These are phyloP conservation scores for Monosiga brevicollis DNA, from an alignment of 78 protist species.

Conservation along the genomic window DNA sequence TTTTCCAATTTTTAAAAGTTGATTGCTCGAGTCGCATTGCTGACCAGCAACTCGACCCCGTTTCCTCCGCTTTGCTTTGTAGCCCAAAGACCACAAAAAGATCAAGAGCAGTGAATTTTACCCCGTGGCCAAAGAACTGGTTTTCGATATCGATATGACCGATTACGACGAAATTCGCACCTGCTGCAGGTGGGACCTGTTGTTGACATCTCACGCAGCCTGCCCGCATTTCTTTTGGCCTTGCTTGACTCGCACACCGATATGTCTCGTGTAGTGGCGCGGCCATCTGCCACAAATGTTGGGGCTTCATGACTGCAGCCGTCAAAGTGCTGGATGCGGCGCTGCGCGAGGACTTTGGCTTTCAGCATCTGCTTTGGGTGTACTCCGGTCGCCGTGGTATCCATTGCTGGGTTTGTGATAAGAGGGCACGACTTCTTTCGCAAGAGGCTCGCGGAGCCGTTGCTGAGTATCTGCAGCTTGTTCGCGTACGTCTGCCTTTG, in stretches of 20 bases:
- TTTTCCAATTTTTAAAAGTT: not conserved
- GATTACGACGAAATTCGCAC: conserved; percentile 93
- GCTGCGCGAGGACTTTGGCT: conserved; percentile 74
- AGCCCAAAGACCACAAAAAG: conserved; percentile 24
- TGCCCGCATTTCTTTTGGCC: not conserved
- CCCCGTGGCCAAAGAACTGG: conserved; percentile 67
- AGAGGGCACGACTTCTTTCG: conserved; percentile 56
- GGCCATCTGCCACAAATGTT: conserved; percentile 75
- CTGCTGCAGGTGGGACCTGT: conserved; percentile 23
- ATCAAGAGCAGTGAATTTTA: conserved; percentile 10
- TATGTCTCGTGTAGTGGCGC: conserved; percentile 22
- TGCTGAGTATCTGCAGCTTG: conserved; percentile 43
- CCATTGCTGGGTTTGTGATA: conserved; percentile 97
- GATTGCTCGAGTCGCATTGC: too few relatives aligned
- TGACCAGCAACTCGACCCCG: too few relatives aligned
- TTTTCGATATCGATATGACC: conserved; percentile 95
- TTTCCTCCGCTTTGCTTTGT: not conserved
- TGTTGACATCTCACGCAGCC: not conserved
- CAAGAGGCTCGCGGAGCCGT: conserved; percentile 64
- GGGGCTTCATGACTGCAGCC: conserved; percentile 81
- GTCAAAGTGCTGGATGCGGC: conserved; percentile 37
- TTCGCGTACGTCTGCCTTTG: not conserved
- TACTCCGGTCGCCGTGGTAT: conserved; percentile 97
- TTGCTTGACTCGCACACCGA: not conserved
- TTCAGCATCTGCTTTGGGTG: conserved; percentile 80